A percentile compares a stretch with the other conserved stretches of the same genome.
Evolutionary conservation across 2,329 filamentous ascomycete species (phyloP).

Genomic region (Malbranchea cinnamomea): DNA sequence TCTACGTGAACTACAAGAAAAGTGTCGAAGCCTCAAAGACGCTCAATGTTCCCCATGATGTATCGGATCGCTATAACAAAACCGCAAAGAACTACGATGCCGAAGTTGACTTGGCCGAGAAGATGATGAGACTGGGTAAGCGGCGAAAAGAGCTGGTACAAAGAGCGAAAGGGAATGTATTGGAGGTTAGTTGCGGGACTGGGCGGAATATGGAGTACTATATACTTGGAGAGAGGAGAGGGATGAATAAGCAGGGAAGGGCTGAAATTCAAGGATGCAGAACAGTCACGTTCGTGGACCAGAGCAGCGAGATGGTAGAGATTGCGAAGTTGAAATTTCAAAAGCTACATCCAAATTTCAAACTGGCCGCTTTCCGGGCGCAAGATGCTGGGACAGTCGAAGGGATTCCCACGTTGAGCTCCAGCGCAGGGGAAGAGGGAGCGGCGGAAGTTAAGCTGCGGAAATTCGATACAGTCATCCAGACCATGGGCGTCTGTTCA

Average conservation of each 20-base stretch:
- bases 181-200: constrained; percentile 37
- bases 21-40: constrained; percentile 19
- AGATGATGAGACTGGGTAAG: constrained; percentile 25
- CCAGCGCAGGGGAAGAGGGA: too few species aligned
- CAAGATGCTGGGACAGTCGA: too few species aligned
- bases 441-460: too few species aligned
- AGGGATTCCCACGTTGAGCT: too few species aligned
- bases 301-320: constrained; percentile 33
- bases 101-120: constrained; percentile 31
- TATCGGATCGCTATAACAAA: constrained; percentile 32
- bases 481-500: constrained; percentile 38
- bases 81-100: constrained; percentile 30
- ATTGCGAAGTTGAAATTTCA: constrained; percentile 31
- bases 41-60: constrained; percentile 24
- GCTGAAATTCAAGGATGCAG: constrained; percentile 21
- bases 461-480: constrained; percentile 33
- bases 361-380: constrained; percentile 19
- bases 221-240: constrained; percentile 23
- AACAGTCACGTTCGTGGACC: constrained; percentile 33
- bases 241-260: constrained; percentile 18
- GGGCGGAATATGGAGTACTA: constrained; percentile 35
- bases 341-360: constrained; percentile 19
- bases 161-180: constrained; percentile 30
- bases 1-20: constrained; percentile 28
- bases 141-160: constrained; percentile 29